Percentiles rank a stretch among this genome's conserved stretches.
Evolutionary conservation across 2,329 filamentous ascomycete genomes (phyloP).

Genomic region (Pseudogymnoascus destructans): DNA sequence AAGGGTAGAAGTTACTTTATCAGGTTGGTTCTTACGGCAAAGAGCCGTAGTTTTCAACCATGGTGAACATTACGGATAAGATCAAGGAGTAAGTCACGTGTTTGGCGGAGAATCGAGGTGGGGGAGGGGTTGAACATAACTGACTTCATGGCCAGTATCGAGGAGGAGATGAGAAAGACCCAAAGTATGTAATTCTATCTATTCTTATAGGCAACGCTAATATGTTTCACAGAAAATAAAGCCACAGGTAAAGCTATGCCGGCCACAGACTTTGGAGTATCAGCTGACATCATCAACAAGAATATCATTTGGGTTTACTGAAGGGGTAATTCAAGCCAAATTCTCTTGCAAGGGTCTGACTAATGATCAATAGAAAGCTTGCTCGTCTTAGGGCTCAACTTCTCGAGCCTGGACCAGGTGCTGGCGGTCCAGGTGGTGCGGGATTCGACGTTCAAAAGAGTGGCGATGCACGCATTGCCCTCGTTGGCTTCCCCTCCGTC

Average conservation of each 20-base stretch:
- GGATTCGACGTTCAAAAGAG: slow-evolving; percentile 94
- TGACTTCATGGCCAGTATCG: slow-evolving; percentile 55
- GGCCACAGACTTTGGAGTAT: slow-evolving; percentile 17
- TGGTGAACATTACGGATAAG: slow-evolving; percentile 99
- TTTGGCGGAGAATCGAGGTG: not conserved
- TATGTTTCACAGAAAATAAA: slow-evolving; percentile 67
- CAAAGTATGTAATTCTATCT: slow-evolving; percentile 56
- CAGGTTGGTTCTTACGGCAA: slow-evolving; percentile 6
- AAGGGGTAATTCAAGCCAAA: slow-evolving; percentile 62
- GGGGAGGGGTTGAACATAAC: slow-evolving; percentile 12
- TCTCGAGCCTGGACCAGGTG: slow-evolving; percentile 72
- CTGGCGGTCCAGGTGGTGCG: slow-evolving; percentile 62
- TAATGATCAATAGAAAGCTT: slow-evolving; percentile 57
- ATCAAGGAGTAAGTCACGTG: slow-evolving; percentile 76
- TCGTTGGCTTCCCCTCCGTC: slow-evolving; percentile 97
- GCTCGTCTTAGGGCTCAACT: slow-evolving; percentile 88
- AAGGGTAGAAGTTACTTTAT: not conserved
- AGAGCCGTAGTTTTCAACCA: slow-evolving; percentile 33
- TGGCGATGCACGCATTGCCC: slow-evolving; percentile 88
- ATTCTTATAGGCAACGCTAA: not conserved
- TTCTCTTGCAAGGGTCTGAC: not conserved
- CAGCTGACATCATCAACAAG: slow-evolving; percentile 42
- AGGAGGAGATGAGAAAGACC: slow-evolving; percentile 98
- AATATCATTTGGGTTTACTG: slow-evolving; percentile 93
- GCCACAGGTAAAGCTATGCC: slow-evolving; percentile 65